Base-by-base conservation (phyloP, 2,329 filamentous ascomycete genomes). In the Arthrobotrys entomopaga region DNA sequence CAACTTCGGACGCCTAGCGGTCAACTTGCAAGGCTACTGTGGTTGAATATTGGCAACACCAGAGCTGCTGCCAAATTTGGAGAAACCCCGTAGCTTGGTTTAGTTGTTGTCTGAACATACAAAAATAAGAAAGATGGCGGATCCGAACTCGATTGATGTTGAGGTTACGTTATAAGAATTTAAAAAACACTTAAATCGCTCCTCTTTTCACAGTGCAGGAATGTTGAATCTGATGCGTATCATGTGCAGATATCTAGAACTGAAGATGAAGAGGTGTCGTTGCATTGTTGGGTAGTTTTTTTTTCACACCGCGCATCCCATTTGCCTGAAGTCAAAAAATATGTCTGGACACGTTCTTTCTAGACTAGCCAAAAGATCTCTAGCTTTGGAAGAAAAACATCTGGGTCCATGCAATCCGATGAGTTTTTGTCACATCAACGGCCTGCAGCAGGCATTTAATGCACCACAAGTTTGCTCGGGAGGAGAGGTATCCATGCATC, bases 1-100 rank as follows among this genome's bases (percentile, higher is more conserved):
- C 46, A 19, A 50, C n/a, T 34, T 56, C 52, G 26, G 52, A 56
- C 52, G 52, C 52, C 52, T 29, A 53, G 49, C 11, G 42, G 16
- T 34, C n/a, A 46, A 19, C 15, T 20, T 49, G 16, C 49, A 22
- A 29, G 49, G 49, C 24, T 53, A 16, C 48, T 50, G 15, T 19
- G 19, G n/a, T 24, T 5, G 29, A 46, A 46, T 24, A n/a, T 20
- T 50, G 20, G 22, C 49, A 53, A 53, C 49, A 53, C 49, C 6
- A 16, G 15, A 53, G 49, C 22, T 53, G 8, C 49, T 53, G 20
- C 49, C 49, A 53, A 53, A 53, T 24, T 4, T 22, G 22, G 49
- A 19, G 29, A 34, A 34, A 7, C 29, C 29, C 6, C 10, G 29
- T 34, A 34, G 29, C 29, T 34, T 34, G 29, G 29, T 34, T 10